Conservation (phyloP, 768 basidiomycete genomes). For the Suillus alpinus region DNA sequence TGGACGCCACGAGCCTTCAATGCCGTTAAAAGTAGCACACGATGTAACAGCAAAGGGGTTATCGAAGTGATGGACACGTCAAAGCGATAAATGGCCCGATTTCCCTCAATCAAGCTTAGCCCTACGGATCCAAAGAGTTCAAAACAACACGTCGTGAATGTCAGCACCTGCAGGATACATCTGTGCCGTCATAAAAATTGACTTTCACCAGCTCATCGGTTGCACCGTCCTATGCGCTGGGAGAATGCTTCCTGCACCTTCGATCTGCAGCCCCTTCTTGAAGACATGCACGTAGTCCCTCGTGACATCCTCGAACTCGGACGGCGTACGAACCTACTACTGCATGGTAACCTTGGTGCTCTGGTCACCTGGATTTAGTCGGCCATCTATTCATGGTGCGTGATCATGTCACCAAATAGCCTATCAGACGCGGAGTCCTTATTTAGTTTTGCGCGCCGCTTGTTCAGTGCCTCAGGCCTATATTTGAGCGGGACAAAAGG, state of each 20-base stretch:
- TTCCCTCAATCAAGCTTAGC: neutral
- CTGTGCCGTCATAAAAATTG: neutral
- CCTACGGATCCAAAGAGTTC: neutral
- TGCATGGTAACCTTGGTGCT: neutral
- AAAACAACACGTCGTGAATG: neutral
- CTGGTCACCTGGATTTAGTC: neutral
- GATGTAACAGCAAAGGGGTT: neutral
- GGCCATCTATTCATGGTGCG: neutral
- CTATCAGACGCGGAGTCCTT: neutral
- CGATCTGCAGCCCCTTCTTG: neutral
- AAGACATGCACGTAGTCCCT: neutral
- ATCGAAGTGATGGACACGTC: constrained; percentile 2
- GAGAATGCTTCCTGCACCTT: neutral
- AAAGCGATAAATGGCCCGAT: neutral
- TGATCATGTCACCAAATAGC: neutral
- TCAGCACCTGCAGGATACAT: neutral
- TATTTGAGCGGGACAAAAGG: neutral
- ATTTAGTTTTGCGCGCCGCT: neutral
- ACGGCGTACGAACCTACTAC: neutral
- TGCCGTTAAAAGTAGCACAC: neutral
- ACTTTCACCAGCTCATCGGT: neutral
- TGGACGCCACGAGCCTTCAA: neutral
- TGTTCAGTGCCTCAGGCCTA: neutral
- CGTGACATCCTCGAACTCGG: neutral
- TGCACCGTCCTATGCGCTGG: neutral